Evolutionary conservation across 1,139 yeast genomes (phyloP).

Genomic region (Blastobotrys proliferans): DNA sequence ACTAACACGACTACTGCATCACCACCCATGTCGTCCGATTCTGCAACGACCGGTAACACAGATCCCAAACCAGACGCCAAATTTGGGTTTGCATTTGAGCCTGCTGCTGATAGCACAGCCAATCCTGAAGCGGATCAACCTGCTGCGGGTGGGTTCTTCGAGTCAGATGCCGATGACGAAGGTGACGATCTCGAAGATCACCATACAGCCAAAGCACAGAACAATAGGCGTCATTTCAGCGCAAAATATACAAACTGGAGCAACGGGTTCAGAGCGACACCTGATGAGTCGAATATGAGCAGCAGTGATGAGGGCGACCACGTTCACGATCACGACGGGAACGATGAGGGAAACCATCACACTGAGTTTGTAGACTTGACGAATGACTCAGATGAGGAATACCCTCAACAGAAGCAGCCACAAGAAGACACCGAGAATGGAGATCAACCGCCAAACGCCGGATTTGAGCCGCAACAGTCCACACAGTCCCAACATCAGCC

Average conservation of each 20-base stretch:
- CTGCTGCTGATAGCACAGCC: too few species aligned
- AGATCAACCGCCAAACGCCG: neutral
- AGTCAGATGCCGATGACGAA: neutral
- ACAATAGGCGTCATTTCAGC: constrained; percentile 2
- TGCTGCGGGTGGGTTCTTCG: neutral
- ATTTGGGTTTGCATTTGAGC: constrained; percentile 1
- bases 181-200: neutral
- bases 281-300: neutral
- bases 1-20: too few species aligned
- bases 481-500: neutral
- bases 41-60: neutral
- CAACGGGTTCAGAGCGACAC: constrained; percentile 2
- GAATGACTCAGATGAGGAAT: constrained; percentile 18
- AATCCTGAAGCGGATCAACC: neutral
- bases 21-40: too few species aligned
- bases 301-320: constrained; percentile 9
- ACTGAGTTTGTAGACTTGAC: constrained; percentile 20
- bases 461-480: neutral
- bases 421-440: constrained; percentile 4
- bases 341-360: neutral
- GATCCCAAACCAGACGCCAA: constrained; percentile 3
- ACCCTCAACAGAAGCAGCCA: neutral
- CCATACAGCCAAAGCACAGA: neutral
- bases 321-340: constrained; percentile 1
- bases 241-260: constrained; percentile 1